These are phyloP conservation scores for Gypsophila paniculata DNA, from an alignment of 179 eudicot genomes.

Conservation along the genomic window DNA sequence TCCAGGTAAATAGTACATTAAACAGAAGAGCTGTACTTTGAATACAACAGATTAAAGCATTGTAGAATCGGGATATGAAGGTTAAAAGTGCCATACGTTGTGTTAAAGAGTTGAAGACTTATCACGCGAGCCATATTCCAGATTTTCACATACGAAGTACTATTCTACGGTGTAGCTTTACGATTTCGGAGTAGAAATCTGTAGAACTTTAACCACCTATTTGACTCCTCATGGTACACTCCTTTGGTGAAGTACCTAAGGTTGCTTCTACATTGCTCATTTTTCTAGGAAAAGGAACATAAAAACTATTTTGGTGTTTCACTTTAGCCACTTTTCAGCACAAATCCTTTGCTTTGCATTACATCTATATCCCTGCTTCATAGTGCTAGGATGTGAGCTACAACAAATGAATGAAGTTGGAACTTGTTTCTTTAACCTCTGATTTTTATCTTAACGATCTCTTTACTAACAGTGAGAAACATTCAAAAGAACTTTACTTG, in stretches of 20 bases:
- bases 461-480: too few species aligned
- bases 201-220: neutral
- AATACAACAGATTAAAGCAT: neutral
- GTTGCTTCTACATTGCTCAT: neutral
- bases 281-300: neutral
- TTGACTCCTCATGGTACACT: neutral
- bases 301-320: neutral
- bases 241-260: neutral
- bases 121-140: slow-evolving; percentile 4
- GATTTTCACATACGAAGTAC: neutral
- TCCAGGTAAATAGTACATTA: slow-evolving; percentile 18
- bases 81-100: neutral
- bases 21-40: slow-evolving; percentile 3
- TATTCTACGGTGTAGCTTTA: neutral
- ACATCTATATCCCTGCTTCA: neutral
- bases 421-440: too few species aligned
- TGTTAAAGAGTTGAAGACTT: neutral
- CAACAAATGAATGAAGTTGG: too few species aligned
- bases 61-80: neutral
- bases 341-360: neutral
- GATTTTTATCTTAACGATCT: too few species aligned
- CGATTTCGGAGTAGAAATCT: neutral
- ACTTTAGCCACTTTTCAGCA: neutral
- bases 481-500: too few species aligned
- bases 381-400: too few species aligned